A percentile compares a stretch with the other conserved stretches of the same genome.
Evolutionary conservation across 139 green algal species (phyloP).

Genomic region (Zygnema circumcarinatum): DNA sequence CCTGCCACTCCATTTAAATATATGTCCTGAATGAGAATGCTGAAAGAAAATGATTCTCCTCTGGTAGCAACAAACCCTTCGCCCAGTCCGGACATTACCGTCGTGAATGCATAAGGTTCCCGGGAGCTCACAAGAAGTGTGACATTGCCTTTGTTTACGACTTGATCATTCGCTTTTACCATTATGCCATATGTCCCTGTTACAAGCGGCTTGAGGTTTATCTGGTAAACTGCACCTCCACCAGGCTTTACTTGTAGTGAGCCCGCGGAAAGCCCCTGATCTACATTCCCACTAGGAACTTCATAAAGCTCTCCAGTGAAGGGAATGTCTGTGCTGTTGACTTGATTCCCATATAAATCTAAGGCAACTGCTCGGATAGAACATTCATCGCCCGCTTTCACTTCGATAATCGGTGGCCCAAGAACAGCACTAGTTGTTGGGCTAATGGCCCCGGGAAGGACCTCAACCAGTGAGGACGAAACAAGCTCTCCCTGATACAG

Average conservation of each 20-base stretch:
- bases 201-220: background rate
- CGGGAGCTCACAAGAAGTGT: background rate
- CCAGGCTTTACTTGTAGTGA: background rate
- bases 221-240: background rate
- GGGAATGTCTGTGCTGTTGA: background rate
- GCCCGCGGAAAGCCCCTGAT: background rate
- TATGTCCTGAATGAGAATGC: background rate
- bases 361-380: background rate
- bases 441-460: background rate
- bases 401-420: background rate
- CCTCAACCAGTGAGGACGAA: background rate
- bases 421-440: background rate
- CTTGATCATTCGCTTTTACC: background rate
- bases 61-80: background rate
- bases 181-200: background rate
- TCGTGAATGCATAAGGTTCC: background rate
- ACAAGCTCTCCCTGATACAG: conserved; percentile 12
- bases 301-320: background rate
- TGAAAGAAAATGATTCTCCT: background rate
- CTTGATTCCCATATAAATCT: background rate
- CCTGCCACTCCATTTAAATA: background rate
- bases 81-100: background rate
- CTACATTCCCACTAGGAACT: background rate
- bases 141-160: background rate
- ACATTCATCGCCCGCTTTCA: background rate